These are phyloP conservation scores for Heterobasidion annosum DNA, from an alignment of 1,284 basidiomycete genomes.

Conservation along the genomic window DNA sequence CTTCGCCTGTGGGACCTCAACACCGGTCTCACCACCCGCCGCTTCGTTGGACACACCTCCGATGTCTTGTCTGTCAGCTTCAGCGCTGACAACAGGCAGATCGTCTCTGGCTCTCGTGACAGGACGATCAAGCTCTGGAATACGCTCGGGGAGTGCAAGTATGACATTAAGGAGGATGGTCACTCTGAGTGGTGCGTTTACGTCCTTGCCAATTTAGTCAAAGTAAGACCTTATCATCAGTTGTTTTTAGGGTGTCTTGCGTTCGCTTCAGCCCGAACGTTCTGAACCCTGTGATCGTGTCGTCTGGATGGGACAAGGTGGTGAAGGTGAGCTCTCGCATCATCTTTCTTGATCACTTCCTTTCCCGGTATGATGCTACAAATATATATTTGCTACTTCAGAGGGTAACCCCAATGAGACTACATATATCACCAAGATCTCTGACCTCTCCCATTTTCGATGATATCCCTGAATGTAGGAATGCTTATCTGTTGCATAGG, in stretches of 20 bases:
- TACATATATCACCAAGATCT: conserved; percentile 67
- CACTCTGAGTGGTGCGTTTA: conserved; percentile 82
- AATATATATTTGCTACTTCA: conserved; percentile 83
- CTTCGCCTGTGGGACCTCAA: conserved; percentile 99
- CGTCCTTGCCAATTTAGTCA: not conserved
- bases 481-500: conserved; percentile 41
- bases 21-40: conserved; percentile 88
- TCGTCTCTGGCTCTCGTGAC: conserved; percentile 97
- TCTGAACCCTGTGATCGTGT: conserved; percentile 97
- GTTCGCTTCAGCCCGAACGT: conserved; percentile 99
- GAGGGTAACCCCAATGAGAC: conserved; percentile 69
- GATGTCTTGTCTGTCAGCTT: conserved; percentile 98
- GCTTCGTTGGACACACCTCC: conserved; percentile 97
- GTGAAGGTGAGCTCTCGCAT: conserved; percentile 77
- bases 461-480: not conserved
- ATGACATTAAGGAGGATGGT: conserved; percentile 98
- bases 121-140: conserved; percentile 99
- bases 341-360: not conserved
- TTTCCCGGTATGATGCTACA: conserved; percentile 34
- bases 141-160: conserved; percentile 99
- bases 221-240: conserved; percentile 1
- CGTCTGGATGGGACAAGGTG: conserved; percentile 99
- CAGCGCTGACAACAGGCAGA: conserved; percentile 97
- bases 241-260: conserved; percentile 80
- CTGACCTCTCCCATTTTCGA: conserved; percentile 32